Base-by-base conservation (phyloP, 116 monocot genomes). In the Phalaenopsis hybrid region DNA sequence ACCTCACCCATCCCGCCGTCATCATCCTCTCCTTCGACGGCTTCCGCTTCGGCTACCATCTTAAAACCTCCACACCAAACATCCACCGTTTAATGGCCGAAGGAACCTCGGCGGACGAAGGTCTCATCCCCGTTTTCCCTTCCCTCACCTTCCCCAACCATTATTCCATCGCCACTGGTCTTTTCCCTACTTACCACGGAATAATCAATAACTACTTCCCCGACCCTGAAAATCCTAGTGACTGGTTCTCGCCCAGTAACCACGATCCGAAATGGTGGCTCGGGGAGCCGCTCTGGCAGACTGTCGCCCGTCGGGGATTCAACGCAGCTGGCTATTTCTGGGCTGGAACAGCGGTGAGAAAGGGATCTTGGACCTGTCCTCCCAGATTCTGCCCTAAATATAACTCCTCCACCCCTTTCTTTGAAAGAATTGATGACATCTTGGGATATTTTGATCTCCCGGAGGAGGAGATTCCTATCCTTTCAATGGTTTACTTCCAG, bases 81-180 rank as follows among this genome's bases (percentile, higher is more conserved):
- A 92, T 94, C 86, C 85, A 73, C 82, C 92, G 94, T 4, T 82
- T 94, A n/a, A 84, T 91, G 67, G 78, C 58, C 80, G 82, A 85
- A 63, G 95, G 93, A 58, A 91, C 93, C 0, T 83, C 82, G 25
- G 93, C 93, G 3, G 84, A 83, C 8, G 34, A 75, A 18, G 91
- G 95, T 50, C 86, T 95, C 78, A 88, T 96, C 75, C 90, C 93
- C 12, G 92, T 96, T 46, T 96, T 89, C 85, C 96, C 96, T 11
- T 83, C 90, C 52, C 81, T 91, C 46, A 93, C 96, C 9, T 93
- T 96, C 84, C 96, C 96, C 74, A 95, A 93, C 80, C 93, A 93
- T 86, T 96, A 93, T 76, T 85, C 96, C 81, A 96, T 96, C 75
- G 93, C 76, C 79, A 96, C 96, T 8, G 93, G 93, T 3, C 86